Evolutionary conservation across 1,284 basidiomycete genomes (phyloP), one percentile per base, ranked within the genome.

Genomic region (Cryptococcus sp.): DNA sequence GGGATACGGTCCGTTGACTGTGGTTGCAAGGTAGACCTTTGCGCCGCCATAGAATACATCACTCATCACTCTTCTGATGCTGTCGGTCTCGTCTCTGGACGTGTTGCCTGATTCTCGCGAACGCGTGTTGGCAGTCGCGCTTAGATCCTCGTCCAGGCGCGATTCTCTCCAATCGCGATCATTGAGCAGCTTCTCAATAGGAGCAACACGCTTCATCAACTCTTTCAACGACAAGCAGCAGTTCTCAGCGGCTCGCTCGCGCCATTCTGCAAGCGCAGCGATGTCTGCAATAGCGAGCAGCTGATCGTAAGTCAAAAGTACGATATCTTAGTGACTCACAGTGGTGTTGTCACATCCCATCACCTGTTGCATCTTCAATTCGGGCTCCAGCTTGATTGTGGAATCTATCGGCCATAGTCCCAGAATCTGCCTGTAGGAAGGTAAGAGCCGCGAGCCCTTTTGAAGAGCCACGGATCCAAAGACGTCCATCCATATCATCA

Each of bases 401-500:
- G 25, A 22, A 15, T 47, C 39, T 13, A 42, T 70, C 57, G 79
- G 71, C 44, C 53, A 20, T 17, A 54, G 61, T 17, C 72, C 73
- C 72, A 87, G 89, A 46, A 91, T 78, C 15, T 77, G 73, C 38
- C 83, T 80, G 68, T 89, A 87, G 38, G 82, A 80, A 0, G 73
- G 50, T 25, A 88, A 73, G 71, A 90, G 86, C 42, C 80, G 76
- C 8, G 89, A 88, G 3, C 79, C 69, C 61, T 82, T 70, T 62
- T 84, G 80, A 23, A 84, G 85, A 7, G 88, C 89, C 45, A 89
- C 83, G 1, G 86, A 85, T 6, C 88, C 88, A 45, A 91, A 81
- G 42, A 91, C 88, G 74, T 91, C 89, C 69, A 89, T 90, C 89
- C 89, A 91, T 61, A 91, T 86, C 42, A 88, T 85, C 23, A 88